Conservation (phyloP, 2,329 filamentous ascomycete genomes). For the Fusarium agapanthi region DNA sequence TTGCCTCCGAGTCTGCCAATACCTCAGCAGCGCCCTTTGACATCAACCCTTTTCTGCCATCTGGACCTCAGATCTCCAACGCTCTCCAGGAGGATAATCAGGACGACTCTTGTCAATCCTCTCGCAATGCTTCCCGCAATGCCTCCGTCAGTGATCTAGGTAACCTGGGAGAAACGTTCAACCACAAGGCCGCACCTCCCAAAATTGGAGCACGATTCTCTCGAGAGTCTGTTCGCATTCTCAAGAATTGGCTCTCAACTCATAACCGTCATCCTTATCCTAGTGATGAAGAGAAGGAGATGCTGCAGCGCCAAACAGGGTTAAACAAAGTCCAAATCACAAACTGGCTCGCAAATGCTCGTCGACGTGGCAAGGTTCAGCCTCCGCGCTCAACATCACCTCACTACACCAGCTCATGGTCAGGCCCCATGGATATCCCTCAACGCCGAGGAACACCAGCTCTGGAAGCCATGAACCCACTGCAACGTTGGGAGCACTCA, state of each 20-base stretch:
- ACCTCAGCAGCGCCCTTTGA: constrained; percentile 52
- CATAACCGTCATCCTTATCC: constrained; percentile 88
- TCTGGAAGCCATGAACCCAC: constrained; percentile 62
- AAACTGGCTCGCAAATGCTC: constrained; percentile 92
- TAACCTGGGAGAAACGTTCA: constrained; percentile 36
- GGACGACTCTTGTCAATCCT: constrained; percentile 37
- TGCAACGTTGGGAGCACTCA: constrained; percentile 68
- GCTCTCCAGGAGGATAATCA: constrained; percentile 42
- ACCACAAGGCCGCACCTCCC: constrained; percentile 50
- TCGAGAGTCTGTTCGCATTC: constrained; percentile 77
- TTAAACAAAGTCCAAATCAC: constrained; percentile 85
- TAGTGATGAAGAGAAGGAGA: constrained; percentile 85
- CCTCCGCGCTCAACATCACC: constrained; percentile 75
- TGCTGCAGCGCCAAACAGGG: constrained; percentile 79
- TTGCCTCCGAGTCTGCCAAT: constrained; percentile 47
- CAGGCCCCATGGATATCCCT: constrained; percentile 78
- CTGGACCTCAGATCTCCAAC: constrained; percentile 54
- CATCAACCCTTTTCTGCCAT: constrained; percentile 55
- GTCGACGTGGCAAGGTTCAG: constrained; percentile 81
- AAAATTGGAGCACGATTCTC: constrained; percentile 83
- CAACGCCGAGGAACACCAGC: constrained; percentile 64
- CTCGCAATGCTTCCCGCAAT: constrained; percentile 40
- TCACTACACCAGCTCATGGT: constrained; percentile 66
- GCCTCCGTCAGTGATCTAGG: constrained; percentile 43
- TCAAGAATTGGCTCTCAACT: constrained; percentile 85